Evolutionary conservation across 805 yeast genomes (phyloP).

Genomic region (Suhomyces vadensis): DNA sequence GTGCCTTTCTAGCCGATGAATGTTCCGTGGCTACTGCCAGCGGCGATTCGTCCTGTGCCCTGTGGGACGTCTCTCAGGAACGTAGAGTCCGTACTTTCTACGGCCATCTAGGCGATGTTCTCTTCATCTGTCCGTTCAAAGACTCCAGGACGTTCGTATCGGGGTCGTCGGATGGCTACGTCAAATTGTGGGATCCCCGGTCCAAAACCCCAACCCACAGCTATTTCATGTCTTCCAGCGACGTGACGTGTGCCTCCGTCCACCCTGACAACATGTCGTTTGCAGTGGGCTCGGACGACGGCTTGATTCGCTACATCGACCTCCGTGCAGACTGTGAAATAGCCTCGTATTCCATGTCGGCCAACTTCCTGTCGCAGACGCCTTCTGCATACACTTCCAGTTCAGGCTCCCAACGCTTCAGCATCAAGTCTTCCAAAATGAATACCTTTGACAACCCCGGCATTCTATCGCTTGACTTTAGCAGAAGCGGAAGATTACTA

Average conservation of each 20-base stretch:
- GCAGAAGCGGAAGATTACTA: constrained; percentile 71
- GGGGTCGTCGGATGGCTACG: constrained; percentile 69
- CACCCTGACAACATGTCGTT: constrained; percentile 74
- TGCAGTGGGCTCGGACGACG: constrained; percentile 79
- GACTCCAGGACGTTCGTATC: constrained; percentile 47
- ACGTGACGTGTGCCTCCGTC: constrained; percentile 59
- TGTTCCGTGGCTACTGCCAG: constrained; percentile 61
- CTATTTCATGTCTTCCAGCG: constrained; percentile 59
- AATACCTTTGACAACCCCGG: constrained; percentile 58
- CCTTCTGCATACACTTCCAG: constrained; percentile 4
- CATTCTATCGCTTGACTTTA: constrained; percentile 69
- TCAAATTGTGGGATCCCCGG: constrained; percentile 38
- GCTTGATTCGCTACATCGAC: constrained; percentile 68
- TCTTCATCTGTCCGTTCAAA: constrained; percentile 40
- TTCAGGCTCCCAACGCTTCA: constrained; percentile 17
- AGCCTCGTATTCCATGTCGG: constrained; percentile 43
- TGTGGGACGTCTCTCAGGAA: constrained; percentile 78
- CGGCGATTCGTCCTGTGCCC: constrained; percentile 76
- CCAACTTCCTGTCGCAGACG: constrained; percentile 8
- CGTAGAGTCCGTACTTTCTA: constrained; percentile 51
- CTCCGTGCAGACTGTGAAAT: constrained; percentile 74
- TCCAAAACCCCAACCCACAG: constrained; percentile 46
- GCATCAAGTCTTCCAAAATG: neutral
- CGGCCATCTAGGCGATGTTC: constrained; percentile 74
- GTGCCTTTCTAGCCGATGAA: constrained; percentile 62